Conservation (phyloP, 768 basidiomycete species). For the Flagelloscypha sp. region DNA sequence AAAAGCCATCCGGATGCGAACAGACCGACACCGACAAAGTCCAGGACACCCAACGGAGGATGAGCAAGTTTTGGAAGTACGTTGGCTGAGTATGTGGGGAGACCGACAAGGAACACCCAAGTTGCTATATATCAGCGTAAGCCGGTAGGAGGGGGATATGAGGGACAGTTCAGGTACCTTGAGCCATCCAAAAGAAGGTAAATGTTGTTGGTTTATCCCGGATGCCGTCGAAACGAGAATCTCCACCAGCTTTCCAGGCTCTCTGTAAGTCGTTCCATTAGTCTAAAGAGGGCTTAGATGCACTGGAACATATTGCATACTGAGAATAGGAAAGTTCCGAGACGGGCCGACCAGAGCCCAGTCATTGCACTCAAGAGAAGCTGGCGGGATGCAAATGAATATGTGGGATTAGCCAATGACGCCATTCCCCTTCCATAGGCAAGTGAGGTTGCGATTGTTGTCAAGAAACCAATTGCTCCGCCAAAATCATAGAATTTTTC, state of each 20-base stretch:
- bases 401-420: too few relatives aligned
- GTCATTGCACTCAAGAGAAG: slow-evolving; percentile 49
- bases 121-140: slow-evolving; percentile 29
- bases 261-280: slow-evolving; percentile 19
- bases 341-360: slow-evolving; percentile 51
- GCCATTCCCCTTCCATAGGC: too few relatives aligned
- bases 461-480: slow-evolving; percentile 59
- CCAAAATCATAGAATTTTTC: slow-evolving; percentile 63
- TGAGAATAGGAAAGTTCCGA: slow-evolving; percentile 51
- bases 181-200: slow-evolving; percentile 52
- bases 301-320: slow-evolving; percentile 23
- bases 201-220: slow-evolving; percentile 41
- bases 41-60: slow-evolving; percentile 42
- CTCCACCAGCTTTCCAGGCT: slow-evolving; percentile 45
- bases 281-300: neutral
- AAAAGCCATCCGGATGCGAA: slow-evolving; percentile 49
- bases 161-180: slow-evolving; percentile 28
- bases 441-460: slow-evolving; percentile 50
- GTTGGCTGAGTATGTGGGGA: slow-evolving; percentile 64
- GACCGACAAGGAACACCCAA: slow-evolving; percentile 61
- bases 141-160: neutral
- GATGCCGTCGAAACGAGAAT: slow-evolving; percentile 58
- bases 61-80: slow-evolving; percentile 40
- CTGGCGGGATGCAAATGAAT: slow-evolving; percentile 55
- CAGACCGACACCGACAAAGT: slow-evolving; percentile 47